Percentiles rank a stretch among this genome's conserved stretches.
Conservation (phyloP, 2,329 filamentous ascomycete genomes). For the Domatiomyces catenatus region DNA sequence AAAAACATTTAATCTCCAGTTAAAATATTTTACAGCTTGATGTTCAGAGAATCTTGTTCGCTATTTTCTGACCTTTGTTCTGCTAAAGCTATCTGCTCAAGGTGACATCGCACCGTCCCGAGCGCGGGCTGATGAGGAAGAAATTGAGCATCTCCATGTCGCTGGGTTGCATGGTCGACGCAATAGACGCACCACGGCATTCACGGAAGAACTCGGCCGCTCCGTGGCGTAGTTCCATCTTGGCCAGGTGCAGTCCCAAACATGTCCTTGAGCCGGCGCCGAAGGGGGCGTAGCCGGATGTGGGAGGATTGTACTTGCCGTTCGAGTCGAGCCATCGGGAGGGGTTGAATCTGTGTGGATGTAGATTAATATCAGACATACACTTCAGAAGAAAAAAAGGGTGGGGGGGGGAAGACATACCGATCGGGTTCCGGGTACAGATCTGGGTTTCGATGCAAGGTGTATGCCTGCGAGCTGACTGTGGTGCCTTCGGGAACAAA, state of each 20-base stretch:
- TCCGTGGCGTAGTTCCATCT: slow-evolving; percentile 40
- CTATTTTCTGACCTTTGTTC: too few relatives aligned
- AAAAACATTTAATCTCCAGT: too few relatives aligned
- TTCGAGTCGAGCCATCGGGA: slow-evolving; percentile 21
- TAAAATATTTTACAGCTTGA: too few relatives aligned
- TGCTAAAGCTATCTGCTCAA: too few relatives aligned
- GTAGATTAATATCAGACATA: background rate
- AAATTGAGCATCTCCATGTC: slow-evolving; percentile 8
- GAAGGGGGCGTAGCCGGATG: slow-evolving; percentile 33
- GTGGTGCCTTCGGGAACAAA: slow-evolving; percentile 37
- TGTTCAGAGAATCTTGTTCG: too few relatives aligned
- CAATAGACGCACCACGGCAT: slow-evolving; percentile 3
- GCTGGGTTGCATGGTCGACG: background rate
- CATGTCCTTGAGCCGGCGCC: slow-evolving; percentile 55
- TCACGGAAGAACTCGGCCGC: slow-evolving; percentile 38
- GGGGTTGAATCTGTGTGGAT: slow-evolving; percentile 11
- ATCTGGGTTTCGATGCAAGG: slow-evolving; percentile 38
- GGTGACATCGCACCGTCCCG: background rate
- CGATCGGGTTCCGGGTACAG: slow-evolving; percentile 36
- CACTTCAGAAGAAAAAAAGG: background rate
- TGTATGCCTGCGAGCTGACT: slow-evolving; percentile 39
- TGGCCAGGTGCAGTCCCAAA: slow-evolving; percentile 52
- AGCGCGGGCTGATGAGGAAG: slow-evolving; percentile 6
- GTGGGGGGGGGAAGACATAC: slow-evolving; percentile 1
- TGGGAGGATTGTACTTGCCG: background rate